A percentile compares a stretch with the other conserved stretches of the same genome.
Conservation (phyloP, 345 rosid genomes). For the Boechera retrofracta region DNA sequence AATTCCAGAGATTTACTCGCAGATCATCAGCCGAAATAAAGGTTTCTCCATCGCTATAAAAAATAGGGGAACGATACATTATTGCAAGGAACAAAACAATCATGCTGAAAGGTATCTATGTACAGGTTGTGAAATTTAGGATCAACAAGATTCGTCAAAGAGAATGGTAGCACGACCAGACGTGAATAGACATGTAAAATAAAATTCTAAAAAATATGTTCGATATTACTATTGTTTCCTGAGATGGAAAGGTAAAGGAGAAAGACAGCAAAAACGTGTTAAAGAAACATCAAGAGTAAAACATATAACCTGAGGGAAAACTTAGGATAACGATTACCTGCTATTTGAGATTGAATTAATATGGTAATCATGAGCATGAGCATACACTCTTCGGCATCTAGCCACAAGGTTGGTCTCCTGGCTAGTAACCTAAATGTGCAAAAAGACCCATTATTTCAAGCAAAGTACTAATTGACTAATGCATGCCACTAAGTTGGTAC, state of each 20-base stretch:
- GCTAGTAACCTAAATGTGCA: constrained; percentile 49
- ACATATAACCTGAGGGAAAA: neutral
- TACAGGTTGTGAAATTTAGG: constrained; percentile 20
- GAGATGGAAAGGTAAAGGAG: constrained; percentile 25
- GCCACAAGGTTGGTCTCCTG: constrained; percentile 84
- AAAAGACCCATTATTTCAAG: constrained; percentile 25
- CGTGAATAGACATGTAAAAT: neutral
- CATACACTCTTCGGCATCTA: constrained; percentile 96
- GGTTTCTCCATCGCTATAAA: constrained; percentile 89
- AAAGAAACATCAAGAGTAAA: neutral
- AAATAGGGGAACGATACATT: constrained; percentile 11
- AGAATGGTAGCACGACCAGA: constrained; percentile 9
- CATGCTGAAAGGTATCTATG: constrained; percentile 21
- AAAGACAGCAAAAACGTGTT: neutral
- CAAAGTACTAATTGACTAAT: neutral
- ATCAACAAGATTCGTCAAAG: constrained; percentile 10
- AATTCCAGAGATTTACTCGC: constrained; percentile 98
- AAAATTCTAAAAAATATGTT: neutral
- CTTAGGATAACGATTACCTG: constrained; percentile 54
- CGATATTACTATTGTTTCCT: constrained; percentile 14
- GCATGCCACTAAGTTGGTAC: constrained; percentile 7
- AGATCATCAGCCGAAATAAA: constrained; percentile 99
- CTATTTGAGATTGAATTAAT: constrained; percentile 91
- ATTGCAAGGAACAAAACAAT: constrained; percentile 13
- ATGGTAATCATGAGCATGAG: constrained; percentile 95